Evolutionary conservation across 306 rosid genomes (phyloP).

Genomic region (Lathyrus aphaca): DNA sequence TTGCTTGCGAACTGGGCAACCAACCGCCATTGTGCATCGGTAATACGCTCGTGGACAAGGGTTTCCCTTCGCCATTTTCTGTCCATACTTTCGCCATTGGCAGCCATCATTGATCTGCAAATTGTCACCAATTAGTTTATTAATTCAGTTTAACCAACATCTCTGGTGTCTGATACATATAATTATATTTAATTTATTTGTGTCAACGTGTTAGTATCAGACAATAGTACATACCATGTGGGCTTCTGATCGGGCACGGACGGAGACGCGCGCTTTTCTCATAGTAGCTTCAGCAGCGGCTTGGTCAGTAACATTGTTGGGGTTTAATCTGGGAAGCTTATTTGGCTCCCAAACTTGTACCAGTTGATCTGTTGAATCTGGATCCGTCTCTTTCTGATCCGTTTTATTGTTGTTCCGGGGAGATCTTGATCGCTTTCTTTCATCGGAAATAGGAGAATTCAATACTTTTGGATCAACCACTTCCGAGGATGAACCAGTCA

Average conservation of each 20-base stretch:
- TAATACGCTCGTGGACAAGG: slow-evolving; percentile 98
- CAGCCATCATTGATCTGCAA: slow-evolving; percentile 90
- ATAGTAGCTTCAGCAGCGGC: slow-evolving; percentile 76
- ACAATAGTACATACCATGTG: slow-evolving; percentile 61
- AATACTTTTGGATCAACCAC: slow-evolving; percentile 47
- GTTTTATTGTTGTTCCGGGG: slow-evolving; percentile 46
- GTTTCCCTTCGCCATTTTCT: slow-evolving; percentile 95
- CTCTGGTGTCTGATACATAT: no score
- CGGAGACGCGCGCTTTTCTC: slow-evolving; percentile 97
- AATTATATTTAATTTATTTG: no score
- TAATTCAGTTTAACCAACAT: no score
- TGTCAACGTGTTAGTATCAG: no score
- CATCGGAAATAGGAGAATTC: slow-evolving; percentile 66
- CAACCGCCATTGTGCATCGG: slow-evolving; percentile 88
- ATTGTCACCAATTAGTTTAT: neutral
- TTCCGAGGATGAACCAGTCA: slow-evolving; percentile 49
- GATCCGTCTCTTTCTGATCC: slow-evolving; percentile 1
- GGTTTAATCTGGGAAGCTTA: slow-evolving; percentile 52
- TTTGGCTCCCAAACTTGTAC: slow-evolving; percentile 65
- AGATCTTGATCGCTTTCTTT: slow-evolving; percentile 64
- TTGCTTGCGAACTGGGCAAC: slow-evolving; percentile 98
- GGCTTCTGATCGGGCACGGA: slow-evolving; percentile 97
- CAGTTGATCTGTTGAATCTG: slow-evolving; percentile 49
- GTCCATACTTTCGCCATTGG: slow-evolving; percentile 98
- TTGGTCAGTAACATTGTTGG: slow-evolving; percentile 50